Percentiles rank a stretch among this genome's conserved stretches.
These are phyloP conservation scores for Daedaleopsis sinensis DNA, from an alignment of 768 basidiomycete species.

Conservation along the genomic window DNA sequence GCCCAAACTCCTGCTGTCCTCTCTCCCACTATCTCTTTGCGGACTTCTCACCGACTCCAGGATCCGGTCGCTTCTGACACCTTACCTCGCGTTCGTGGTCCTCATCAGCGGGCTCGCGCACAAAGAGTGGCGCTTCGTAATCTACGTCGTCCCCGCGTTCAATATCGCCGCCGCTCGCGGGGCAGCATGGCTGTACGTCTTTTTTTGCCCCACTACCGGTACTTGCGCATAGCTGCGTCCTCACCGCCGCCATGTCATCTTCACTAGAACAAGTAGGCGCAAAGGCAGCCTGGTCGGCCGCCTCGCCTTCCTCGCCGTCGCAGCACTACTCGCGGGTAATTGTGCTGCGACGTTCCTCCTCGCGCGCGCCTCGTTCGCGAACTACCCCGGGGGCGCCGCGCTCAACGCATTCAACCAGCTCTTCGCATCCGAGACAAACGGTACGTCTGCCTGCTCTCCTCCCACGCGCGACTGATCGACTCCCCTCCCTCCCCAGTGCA, in stretches of 20 bases:
- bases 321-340: constrained; percentile 58
- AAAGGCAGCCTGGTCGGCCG: constrained; percentile 52
- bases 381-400: constrained; percentile 91
- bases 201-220: not conserved
- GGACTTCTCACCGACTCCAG: constrained; percentile 52
- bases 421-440: constrained; percentile 37
- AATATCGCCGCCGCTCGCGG: constrained; percentile 80
- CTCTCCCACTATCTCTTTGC: constrained; percentile 62
- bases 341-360: constrained; percentile 52
- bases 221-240: not conserved
- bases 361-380: constrained; percentile 61
- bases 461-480: not conserved
- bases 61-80: constrained; percentile 52
- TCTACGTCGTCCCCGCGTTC: constrained; percentile 81
- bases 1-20: constrained; percentile 75
- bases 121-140: constrained; percentile 98
- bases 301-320: constrained; percentile 47
- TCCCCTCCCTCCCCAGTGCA: constrained; percentile 42
- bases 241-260: not conserved
- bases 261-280: constrained; percentile 50
- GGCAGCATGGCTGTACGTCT: constrained; percentile 64
- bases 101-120: constrained; percentile 81
- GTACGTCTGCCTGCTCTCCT: constrained; percentile 26
- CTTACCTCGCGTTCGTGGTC: constrained; percentile 54
- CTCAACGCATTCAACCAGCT: constrained; percentile 61